These are phyloP conservation scores for Boletus subcaerulescens DNA, from an alignment of 768 basidiomycete genomes.

Conservation along the genomic window DNA sequence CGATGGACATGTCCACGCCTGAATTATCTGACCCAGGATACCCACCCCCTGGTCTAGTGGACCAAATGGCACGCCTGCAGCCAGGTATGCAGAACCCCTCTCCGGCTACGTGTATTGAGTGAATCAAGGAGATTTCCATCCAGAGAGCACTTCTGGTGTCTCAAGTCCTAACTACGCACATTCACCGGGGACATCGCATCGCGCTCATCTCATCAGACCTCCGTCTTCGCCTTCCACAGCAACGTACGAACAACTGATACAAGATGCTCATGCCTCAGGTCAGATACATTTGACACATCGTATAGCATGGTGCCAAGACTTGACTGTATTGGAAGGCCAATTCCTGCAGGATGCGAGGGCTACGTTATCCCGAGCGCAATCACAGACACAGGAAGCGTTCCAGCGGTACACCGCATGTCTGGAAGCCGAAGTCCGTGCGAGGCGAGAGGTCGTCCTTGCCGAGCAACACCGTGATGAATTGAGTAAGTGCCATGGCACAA, in stretches of 20 bases:
- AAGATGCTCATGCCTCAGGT: slow-evolving; percentile 63
- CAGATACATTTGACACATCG: slow-evolving; percentile 23
- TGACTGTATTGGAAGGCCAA: slow-evolving; percentile 43
- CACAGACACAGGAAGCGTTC: slow-evolving; percentile 71
- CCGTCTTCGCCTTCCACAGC: slow-evolving; percentile 52
- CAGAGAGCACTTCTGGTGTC: slow-evolving; percentile 29
- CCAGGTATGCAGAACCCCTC: slow-evolving; percentile 25
- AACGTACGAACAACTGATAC: slow-evolving; percentile 50
- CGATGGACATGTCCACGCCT: slow-evolving; percentile 34
- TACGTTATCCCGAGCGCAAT: slow-evolving; percentile 60
- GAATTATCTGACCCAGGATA: slow-evolving; percentile 35
- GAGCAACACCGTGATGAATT: slow-evolving; percentile 70
- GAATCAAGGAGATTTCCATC: slow-evolving; percentile 1
- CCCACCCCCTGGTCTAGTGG: slow-evolving; percentile 27
- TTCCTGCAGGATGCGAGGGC: slow-evolving; percentile 60
- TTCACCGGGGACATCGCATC: slow-evolving; percentile 30
- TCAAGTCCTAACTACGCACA: slow-evolving; percentile 33
- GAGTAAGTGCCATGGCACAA: slow-evolving; percentile 30
- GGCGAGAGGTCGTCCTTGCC: slow-evolving; percentile 57
- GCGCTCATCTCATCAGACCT: slow-evolving; percentile 39
- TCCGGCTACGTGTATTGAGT: neutral
- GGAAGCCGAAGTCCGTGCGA: slow-evolving; percentile 64
- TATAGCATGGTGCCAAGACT: neutral
- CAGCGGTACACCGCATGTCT: slow-evolving; percentile 66
- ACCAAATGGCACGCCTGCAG: slow-evolving; percentile 35